Conservation (phyloP, 805 yeast species). For the Diddensiella transvaalensis region DNA sequence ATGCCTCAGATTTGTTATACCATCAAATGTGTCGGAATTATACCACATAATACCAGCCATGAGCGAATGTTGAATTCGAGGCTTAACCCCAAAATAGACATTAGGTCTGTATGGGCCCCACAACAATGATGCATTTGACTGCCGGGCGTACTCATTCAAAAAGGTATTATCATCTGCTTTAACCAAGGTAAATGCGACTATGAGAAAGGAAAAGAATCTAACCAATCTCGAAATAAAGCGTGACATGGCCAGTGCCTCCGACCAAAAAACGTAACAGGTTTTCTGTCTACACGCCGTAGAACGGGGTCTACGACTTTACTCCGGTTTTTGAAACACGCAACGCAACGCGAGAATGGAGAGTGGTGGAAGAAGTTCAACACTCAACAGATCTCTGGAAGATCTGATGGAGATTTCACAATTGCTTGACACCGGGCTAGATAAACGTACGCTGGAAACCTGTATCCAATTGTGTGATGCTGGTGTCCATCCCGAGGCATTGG, state of each 20-base stretch:
- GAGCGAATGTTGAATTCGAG: constrained; percentile 72
- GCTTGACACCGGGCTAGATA: constrained; percentile 30
- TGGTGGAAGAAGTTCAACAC: no score
- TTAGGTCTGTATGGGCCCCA: constrained; percentile 97
- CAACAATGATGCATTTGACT: constrained; percentile 49
- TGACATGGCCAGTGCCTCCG: no score
- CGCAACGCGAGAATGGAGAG: no score
- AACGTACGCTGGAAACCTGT: constrained; percentile 25
- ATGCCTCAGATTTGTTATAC: constrained; percentile 61
- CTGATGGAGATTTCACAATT: constrained; percentile 31
- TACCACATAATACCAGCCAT: constrained; percentile 87
- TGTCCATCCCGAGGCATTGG: constrained; percentile 32
- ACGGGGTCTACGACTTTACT: no score
- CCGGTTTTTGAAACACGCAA: no score
- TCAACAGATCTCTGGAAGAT: constrained; percentile 3
- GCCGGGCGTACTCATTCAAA: constrained; percentile 32
- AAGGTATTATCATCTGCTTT: not conserved
- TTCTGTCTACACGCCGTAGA: no score
- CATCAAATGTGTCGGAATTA: constrained; percentile 54
- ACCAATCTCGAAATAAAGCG: no score
- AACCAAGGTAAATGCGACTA: not conserved
- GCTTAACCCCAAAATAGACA: constrained; percentile 79
- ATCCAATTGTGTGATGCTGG: constrained; percentile 31
- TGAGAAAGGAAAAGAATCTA: no score
- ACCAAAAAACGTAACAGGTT: no score